A percentile compares a stretch with the other conserved stretches of the same genome.
Conservation (phyloP, 164 flowering plant genomes). For the Nymphaea thermarum region DNA sequence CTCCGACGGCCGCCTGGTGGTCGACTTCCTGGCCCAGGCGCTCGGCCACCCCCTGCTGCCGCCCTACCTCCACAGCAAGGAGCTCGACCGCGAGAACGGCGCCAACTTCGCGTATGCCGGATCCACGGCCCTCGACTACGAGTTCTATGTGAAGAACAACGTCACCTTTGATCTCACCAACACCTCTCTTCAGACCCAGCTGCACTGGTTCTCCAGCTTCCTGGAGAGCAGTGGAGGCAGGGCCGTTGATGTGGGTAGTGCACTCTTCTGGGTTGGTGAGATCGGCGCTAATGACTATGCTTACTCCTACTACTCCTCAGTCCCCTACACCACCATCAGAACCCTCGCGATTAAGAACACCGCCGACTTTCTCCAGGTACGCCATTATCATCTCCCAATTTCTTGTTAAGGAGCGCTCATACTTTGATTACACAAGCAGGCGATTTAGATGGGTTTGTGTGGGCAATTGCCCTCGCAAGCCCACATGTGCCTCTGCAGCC, state of each 20-base stretch:
- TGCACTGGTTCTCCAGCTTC: slow-evolving; percentile 45
- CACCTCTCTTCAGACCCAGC: slow-evolving; percentile 49
- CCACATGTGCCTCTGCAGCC: too few species aligned
- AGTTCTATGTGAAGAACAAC: slow-evolving; percentile 24
- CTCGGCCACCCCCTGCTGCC: slow-evolving; percentile 43
- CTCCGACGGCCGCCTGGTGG: slow-evolving; percentile 50
- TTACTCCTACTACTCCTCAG: slow-evolving; percentile 31
- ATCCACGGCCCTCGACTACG: slow-evolving; percentile 30
- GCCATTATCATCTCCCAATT: too few species aligned
- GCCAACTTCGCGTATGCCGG: slow-evolving; percentile 72
- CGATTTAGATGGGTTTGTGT: too few species aligned
- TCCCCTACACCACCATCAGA: slow-evolving; percentile 32
- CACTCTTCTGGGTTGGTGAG: slow-evolving; percentile 85
- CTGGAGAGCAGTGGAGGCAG: slow-evolving; percentile 9
- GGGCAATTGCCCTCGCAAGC: too few species aligned
- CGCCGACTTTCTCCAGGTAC: slow-evolving; percentile 40
- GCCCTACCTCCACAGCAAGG: slow-evolving; percentile 20
- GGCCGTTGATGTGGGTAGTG: slow-evolving; percentile 16
- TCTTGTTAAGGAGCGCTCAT: too few species aligned
- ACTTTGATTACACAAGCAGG: too few species aligned
- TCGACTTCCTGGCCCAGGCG: slow-evolving; percentile 43
- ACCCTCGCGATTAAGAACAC: slow-evolving; percentile 28
- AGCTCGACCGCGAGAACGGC: slow-evolving; percentile 26
- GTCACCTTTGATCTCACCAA: slow-evolving; percentile 43
- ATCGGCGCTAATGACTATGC: slow-evolving; percentile 87